Percentiles rank a stretch among this genome's conserved stretches.
Conservation (phyloP, 2,329 filamentous ascomycete genomes). For the Nemania sp. region DNA sequence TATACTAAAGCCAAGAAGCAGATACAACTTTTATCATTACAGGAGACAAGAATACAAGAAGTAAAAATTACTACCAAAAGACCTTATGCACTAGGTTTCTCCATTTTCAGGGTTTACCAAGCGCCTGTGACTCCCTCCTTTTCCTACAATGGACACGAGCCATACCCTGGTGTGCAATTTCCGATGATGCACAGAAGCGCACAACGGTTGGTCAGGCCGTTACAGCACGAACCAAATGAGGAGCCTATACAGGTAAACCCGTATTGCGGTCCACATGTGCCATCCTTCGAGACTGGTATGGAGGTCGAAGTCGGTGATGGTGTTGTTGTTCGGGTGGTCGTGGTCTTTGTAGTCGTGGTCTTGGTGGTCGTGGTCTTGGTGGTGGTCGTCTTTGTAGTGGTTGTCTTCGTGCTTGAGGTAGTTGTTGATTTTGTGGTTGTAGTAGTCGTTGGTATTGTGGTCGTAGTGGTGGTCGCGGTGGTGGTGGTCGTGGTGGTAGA, state of each 20-base stretch:
- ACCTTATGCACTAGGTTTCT: background rate
- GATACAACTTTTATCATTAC: constrained; percentile 9
- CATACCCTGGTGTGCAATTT: constrained; percentile 26
- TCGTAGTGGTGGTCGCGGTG: constrained; percentile 12
- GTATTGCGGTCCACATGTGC: constrained; percentile 27
- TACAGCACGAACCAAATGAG: constrained; percentile 28
- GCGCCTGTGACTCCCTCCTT: background rate
- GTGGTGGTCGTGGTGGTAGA: constrained; percentile 1
- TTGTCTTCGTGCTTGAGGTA: constrained; percentile 15
- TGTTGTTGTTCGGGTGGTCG: constrained; percentile 4
- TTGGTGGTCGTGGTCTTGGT: constrained; percentile 23
- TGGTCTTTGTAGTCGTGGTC: constrained; percentile 25
- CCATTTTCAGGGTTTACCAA: background rate
- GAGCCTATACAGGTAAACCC: constrained; percentile 29
- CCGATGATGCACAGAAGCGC: constrained; percentile 28
- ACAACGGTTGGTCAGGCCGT: constrained; percentile 19
- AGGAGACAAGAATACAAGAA: background rate
- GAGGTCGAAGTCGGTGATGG: constrained; percentile 25
- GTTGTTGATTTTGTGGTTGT: constrained; percentile 15
- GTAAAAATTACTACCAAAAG: constrained; percentile 6
- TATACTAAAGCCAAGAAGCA: background rate
- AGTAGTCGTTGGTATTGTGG: constrained; percentile 5
- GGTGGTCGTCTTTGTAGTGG: constrained; percentile 27
- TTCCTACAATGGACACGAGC: constrained; percentile 16
- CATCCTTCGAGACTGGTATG: constrained; percentile 26